A percentile compares a stretch with the other conserved stretches of the same genome.
phyloP scores from a whole-genome alignment of 352 stramenopile genomes.

The Phytopythium oedochilum region DNA sequence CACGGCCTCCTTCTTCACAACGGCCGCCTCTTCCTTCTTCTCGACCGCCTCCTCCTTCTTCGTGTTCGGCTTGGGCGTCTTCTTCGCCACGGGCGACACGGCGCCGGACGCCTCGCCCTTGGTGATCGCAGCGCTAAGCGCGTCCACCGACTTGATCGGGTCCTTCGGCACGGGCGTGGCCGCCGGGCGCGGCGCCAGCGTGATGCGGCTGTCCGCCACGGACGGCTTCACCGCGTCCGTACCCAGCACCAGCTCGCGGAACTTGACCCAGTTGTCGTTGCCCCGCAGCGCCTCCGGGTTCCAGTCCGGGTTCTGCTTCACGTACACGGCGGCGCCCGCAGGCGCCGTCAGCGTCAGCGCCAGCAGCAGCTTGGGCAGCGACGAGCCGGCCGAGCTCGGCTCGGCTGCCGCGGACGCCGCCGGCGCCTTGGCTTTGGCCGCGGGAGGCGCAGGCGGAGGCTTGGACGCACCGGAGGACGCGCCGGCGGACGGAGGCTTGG shows the following conservation, averaged over 20 bases:
- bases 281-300: constrained; percentile 58
- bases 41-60: constrained; percentile 8
- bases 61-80: constrained; percentile 15
- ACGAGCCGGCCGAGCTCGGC: constrained; percentile 30
- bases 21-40: constrained; percentile 21
- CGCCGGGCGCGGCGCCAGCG: constrained; percentile 6
- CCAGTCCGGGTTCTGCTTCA: constrained; percentile 76
- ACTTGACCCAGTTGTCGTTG: constrained; percentile 65
- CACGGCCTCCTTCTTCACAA: constrained; percentile 13
- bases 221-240: constrained; percentile 11
- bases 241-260: constrained; percentile 68
- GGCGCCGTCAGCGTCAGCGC: constrained; percentile 45
- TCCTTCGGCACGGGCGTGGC: constrained; percentile 11
- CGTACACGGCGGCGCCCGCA: constrained; percentile 50
- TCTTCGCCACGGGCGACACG: constrained; percentile 12
- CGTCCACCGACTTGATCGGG: constrained; percentile 27
- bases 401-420: constrained; percentile 17
- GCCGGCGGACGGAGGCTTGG: constrained; percentile 2
- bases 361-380: constrained; percentile 45
- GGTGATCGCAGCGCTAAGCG: constrained; percentile 41
- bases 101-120: constrained; percentile 25
- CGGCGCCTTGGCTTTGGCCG: not conserved
- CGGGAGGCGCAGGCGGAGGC: not conserved
- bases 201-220: constrained; percentile 10
- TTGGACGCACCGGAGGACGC: not conserved